Conservation (phyloP, 2,329 filamentous ascomycete species). For the Penicillium sp. region DNA sequence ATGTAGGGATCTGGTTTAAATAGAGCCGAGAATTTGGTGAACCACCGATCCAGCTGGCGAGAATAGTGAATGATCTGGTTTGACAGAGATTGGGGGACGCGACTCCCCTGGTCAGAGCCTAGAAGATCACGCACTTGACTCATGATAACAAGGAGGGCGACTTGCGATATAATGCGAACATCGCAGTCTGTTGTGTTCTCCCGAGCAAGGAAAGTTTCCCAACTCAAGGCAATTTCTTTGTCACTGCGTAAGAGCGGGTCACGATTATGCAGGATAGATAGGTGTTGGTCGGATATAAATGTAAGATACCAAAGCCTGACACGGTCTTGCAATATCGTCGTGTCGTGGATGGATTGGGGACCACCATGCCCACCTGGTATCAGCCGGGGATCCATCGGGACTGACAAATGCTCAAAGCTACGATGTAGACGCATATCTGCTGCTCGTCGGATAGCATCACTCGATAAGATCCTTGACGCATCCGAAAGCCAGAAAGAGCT, state of each 20-base stretch:
- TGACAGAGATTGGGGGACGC: constrained; percentile 25
- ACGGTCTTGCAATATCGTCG: constrained; percentile 29
- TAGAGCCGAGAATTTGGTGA: constrained; percentile 26
- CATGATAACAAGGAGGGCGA: constrained; percentile 39
- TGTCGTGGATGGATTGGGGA: constrained; percentile 12
- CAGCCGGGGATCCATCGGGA: constrained; percentile 31
- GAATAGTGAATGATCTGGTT: constrained; percentile 32
- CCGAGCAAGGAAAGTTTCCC: constrained; percentile 36
- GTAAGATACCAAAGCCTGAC: constrained; percentile 38
- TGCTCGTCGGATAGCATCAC: constrained; percentile 33
- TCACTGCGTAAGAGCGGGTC: constrained; percentile 38
- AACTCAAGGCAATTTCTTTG: constrained; percentile 37
- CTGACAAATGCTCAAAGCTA: constrained; percentile 40
- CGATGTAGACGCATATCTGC: constrained; percentile 36
- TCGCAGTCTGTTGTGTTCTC: constrained; percentile 36
- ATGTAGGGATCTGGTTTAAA: constrained; percentile 31
- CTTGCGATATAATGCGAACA: constrained; percentile 36
- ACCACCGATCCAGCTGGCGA: constrained; percentile 32
- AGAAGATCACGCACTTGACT: constrained; percentile 37
- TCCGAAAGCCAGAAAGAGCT: constrained; percentile 56
- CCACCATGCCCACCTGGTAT: neutral
- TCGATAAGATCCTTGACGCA: constrained; percentile 43
- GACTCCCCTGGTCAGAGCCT: constrained; percentile 33
- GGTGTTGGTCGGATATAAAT: constrained; percentile 40
- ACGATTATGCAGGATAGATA: constrained; percentile 39